phyloP scores from a whole-genome alignment of 129 eudicot species.

The Scalesia atractyloides region DNA sequence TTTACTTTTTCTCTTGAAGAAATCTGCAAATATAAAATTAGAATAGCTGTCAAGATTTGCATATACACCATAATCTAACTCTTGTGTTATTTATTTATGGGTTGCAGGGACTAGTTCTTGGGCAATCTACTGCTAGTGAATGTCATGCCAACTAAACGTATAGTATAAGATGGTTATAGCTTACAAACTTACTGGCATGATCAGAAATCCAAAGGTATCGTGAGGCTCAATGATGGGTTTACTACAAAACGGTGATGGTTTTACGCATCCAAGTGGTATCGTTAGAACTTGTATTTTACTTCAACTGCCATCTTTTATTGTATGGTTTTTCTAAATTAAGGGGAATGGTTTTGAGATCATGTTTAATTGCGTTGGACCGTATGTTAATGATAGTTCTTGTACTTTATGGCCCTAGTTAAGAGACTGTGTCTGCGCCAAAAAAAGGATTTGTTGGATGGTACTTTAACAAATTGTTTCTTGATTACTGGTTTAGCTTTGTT shows the following conservation, averaged over 20 bases:
- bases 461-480: neutral
- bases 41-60: neutral
- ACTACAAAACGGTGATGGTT: constrained; percentile 1
- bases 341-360: constrained; percentile 10
- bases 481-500: neutral
- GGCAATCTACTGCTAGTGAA: constrained; percentile 14
- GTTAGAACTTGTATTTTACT: constrained; percentile 23
- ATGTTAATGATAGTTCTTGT: neutral
- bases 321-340: constrained; percentile 5
- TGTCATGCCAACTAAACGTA: constrained; percentile 6
- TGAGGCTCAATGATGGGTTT: neutral
- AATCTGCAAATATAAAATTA: constrained; percentile 2
- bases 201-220: constrained; percentile 9
- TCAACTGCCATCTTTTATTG: constrained; percentile 14
- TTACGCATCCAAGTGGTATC: constrained; percentile 9
- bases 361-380: neutral
- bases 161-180: constrained; percentile 8
- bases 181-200: constrained; percentile 3
- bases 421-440: neutral
- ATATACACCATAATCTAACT: constrained; percentile 9
- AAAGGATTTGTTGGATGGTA: neutral
- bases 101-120: constrained; percentile 36
- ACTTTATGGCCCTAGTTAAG: neutral
- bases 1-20: neutral
- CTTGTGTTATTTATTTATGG: neutral